Evolutionary conservation across 805 yeast genomes (phyloP).

Genomic region (Nakazawaea sp.): DNA sequence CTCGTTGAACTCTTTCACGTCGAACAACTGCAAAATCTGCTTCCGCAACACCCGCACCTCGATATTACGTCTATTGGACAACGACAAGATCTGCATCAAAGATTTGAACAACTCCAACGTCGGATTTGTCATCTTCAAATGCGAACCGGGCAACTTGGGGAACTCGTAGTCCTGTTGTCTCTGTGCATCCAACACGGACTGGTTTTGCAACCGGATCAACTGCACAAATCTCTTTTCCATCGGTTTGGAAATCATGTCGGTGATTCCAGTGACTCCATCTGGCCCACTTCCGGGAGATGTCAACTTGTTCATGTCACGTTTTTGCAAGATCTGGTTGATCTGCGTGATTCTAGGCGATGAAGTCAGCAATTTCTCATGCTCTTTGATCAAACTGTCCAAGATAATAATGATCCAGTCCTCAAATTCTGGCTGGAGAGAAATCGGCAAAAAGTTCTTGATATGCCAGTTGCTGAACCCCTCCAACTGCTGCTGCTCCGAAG

Average conservation of each 20-base stretch:
- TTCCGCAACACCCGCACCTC: constrained; percentile 74
- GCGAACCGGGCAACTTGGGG: constrained; percentile 74
- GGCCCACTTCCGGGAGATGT: constrained; percentile 11
- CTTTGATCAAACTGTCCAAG: constrained; percentile 58
- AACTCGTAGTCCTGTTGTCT: constrained; percentile 60
- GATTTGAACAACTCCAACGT: constrained; percentile 73
- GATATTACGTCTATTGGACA: constrained; percentile 56
- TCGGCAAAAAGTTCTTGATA: constrained; percentile 65
- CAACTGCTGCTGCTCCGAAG: constrained; percentile 35
- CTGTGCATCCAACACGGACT: constrained; percentile 61
- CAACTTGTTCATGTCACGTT: constrained; percentile 25
- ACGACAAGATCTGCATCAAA: constrained; percentile 62
- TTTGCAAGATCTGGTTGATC: constrained; percentile 44
- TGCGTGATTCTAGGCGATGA: constrained; percentile 56
- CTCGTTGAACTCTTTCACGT: constrained; percentile 76
- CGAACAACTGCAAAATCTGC: constrained; percentile 65
- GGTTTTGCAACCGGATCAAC: constrained; percentile 63
- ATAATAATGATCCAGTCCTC: constrained; percentile 80
- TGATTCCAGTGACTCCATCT: constrained; percentile 8
- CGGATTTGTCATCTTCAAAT: constrained; percentile 55
- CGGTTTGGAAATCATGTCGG: constrained; percentile 50
- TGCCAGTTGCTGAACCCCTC: constrained; percentile 70
- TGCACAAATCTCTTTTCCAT: constrained; percentile 60
- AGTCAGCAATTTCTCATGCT: constrained; percentile 35
- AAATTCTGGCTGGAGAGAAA: constrained; percentile 72